These are phyloP conservation scores for Excoecaria cochinchinensis DNA, from an alignment of 345 rosid species.

Conservation along the genomic window DNA sequence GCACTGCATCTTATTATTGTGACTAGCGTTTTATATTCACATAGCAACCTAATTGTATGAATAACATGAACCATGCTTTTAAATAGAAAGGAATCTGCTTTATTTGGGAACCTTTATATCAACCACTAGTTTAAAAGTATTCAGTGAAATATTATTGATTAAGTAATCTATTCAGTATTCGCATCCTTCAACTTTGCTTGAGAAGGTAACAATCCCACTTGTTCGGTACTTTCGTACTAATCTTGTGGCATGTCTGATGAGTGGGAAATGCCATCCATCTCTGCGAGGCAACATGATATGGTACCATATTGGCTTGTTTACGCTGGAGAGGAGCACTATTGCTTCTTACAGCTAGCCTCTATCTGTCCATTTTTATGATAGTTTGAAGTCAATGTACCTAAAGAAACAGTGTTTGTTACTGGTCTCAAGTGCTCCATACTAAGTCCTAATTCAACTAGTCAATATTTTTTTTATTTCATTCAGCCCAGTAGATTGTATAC, in stretches of 20 bases:
- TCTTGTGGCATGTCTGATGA: no score
- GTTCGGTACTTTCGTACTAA: neutral
- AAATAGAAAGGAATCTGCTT: neutral
- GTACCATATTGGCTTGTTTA: neutral
- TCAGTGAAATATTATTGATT: no score
- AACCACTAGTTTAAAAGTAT: no score
- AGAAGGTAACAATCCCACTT: neutral
- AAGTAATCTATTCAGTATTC: no score
- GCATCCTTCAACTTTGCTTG: no score
- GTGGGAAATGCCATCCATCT: neutral
- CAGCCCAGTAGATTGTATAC: conserved; percentile 99
- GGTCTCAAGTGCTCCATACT: neutral
- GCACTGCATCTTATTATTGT: neutral
- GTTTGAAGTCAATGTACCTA: neutral
- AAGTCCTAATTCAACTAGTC: neutral
- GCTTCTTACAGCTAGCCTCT: neutral
- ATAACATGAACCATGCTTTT: neutral
- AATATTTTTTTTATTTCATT: conserved; percentile 18
- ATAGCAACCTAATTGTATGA: neutral
- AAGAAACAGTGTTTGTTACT: neutral
- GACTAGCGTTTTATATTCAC: no score
- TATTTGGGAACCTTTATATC: neutral
- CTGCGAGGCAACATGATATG: neutral
- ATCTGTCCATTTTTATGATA: neutral
- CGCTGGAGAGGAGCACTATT: neutral